Conservation (phyloP, 148 eudicot genomes). For the Rhododendron williamsianum region DNA sequence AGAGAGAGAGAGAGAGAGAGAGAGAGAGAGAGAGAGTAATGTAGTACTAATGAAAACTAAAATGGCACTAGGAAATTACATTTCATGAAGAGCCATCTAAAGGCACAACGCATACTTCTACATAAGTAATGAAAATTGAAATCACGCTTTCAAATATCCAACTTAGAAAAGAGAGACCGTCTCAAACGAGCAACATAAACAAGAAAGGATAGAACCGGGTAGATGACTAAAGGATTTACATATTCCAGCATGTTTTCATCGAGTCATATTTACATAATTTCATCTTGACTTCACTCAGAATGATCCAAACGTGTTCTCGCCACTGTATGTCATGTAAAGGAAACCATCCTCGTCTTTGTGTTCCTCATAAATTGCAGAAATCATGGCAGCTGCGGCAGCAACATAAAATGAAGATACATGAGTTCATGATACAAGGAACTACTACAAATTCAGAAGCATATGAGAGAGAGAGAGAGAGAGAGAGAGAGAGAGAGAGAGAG, state of each 20-base stretch:
- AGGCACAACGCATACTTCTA: neutral
- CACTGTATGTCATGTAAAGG: constrained; percentile 98
- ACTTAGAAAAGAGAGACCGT: neutral
- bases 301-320: constrained; percentile 81
- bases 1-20: neutral
- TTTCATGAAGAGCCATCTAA: neutral
- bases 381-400: constrained; percentile 63
- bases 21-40: neutral
- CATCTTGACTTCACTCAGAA: constrained; percentile 15
- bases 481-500: no score
- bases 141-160: neutral
- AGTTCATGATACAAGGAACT: neutral
- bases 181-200: neutral
- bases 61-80: neutral
- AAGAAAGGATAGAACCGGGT: neutral
- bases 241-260: neutral
- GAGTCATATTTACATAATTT: constrained; percentile 36
- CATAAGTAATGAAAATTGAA: no score
- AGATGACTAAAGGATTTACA: constrained; percentile 11
- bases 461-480: neutral
- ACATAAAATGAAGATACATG: neutral
- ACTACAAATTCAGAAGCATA: neutral
- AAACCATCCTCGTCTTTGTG: constrained; percentile 96
- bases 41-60: neutral
- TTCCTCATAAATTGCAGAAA: constrained; percentile 93